Evolutionary conservation across 805 yeast genomes (phyloP), one percentile per base, ranked within the genome.

Genomic region (Wickerhamomyces canadensis): DNA sequence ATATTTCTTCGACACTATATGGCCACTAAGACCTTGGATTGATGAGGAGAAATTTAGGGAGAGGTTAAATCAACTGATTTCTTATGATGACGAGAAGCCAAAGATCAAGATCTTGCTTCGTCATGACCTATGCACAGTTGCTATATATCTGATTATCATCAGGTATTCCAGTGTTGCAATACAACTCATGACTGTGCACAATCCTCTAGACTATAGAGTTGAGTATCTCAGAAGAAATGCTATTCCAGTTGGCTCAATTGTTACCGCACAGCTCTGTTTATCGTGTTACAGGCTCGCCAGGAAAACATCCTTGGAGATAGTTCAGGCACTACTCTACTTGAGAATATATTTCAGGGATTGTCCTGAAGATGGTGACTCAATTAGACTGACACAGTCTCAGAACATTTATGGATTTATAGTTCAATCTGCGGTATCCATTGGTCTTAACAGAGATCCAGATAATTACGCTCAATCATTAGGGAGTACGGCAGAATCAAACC

Each of bases 301-400:
- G 19, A 49, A 54, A 30, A 48, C 66, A 3, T 63, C 65, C 19
- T 37, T 72, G 24, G 51, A 62, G 0, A 52, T 68, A 4, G 37
- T 74, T 26, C 78, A 72, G 48, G 61, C 64, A 16, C 57, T 70
- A 12, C 36, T 70, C 23, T 61, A 57, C 32, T 47, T 66, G n/a
- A 58, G 68, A 40, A 40, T 61, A 5, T 72, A 72, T 41, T 64
- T 48, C 41, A 60, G 48, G 36, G 58, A 58, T 43, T 58, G 73
- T 0, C 79, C 79, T 1, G 74, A 69, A 41, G 67, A 63, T 40
- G 68, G 70, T 17, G 71, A 67, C 43, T 72, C 70, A 11, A 53
- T 60, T 0, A 67, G 66, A 18, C 58, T 62, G 9, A 52, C 60
- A 12, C 70, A 66, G 31, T 49, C 66, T 0, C 70, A 62, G 31